These are phyloP conservation scores for Tylopilus intermedius DNA, from an alignment of 768 basidiomycete species.

Conservation along the genomic window DNA sequence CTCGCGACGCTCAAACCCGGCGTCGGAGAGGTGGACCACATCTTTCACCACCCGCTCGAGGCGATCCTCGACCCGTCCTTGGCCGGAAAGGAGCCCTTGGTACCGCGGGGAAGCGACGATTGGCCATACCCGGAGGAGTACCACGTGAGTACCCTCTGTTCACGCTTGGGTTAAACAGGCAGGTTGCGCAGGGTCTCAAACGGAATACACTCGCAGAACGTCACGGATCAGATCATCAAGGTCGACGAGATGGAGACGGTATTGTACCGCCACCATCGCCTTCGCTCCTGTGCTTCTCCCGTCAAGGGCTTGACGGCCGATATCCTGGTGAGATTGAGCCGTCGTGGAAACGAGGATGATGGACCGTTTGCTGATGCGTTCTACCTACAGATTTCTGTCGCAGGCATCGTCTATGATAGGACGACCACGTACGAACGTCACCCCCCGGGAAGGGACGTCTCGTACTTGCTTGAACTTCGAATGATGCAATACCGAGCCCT, in stretches of 20 bases:
- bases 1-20: constrained; percentile 51
- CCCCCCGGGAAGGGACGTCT: constrained; percentile 46
- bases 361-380: background rate
- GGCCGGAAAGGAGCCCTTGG: constrained; percentile 42
- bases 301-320: constrained; percentile 83
- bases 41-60: constrained; percentile 77
- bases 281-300: constrained; percentile 71
- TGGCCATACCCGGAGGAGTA: constrained; percentile 77
- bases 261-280: constrained; percentile 77
- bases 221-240: constrained; percentile 40
- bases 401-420: constrained; percentile 58
- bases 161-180: no score
- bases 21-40: constrained; percentile 66
- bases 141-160: constrained; percentile 48
- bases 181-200: no score
- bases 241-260: constrained; percentile 45
- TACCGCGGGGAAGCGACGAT: constrained; percentile 54
- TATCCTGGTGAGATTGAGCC: constrained; percentile 55
- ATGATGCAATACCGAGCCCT: constrained; percentile 21
- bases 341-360: background rate
- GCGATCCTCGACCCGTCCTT: constrained; percentile 61
- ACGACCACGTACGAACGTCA: constrained; percentile 51
- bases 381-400: constrained; percentile 35
- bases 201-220: constrained; percentile 38
- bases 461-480: constrained; percentile 26